A percentile compares a stretch with the other conserved stretches of the same genome.
Evolutionary conservation across 345 rosid species (phyloP).

Genomic region (Noccaea caerulescens): DNA sequence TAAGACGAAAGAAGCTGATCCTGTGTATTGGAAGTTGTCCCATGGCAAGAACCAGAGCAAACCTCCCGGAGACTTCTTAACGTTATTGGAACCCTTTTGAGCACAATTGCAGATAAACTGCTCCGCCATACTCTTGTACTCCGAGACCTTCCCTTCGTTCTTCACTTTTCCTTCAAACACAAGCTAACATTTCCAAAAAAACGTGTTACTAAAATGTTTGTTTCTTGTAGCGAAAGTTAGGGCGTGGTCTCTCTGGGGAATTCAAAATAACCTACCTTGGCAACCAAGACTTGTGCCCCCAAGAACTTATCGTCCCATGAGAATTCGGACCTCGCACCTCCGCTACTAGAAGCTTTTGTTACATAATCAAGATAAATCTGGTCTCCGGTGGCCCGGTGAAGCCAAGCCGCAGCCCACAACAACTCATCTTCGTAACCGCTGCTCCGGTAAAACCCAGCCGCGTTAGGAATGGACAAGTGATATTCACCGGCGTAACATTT

Average conservation of each 20-base stretch:
- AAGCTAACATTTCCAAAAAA: conserved; percentile 52
- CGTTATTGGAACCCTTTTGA: conserved; percentile 68
- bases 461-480: conserved; percentile 45
- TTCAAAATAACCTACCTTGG: conserved; percentile 59
- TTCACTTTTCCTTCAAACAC: conserved; percentile 56
- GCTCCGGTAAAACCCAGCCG: conserved; percentile 51
- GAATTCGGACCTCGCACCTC: conserved; percentile 71
- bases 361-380: conserved; percentile 67
- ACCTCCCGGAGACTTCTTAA: conserved; percentile 57
- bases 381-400: conserved; percentile 76
- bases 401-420: conserved; percentile 97
- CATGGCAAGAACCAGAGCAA: conserved; percentile 60
- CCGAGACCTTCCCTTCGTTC: conserved; percentile 47
- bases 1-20: conserved; percentile 53
- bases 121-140: conserved; percentile 88
- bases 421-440: conserved; percentile 75
- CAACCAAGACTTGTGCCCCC: conserved; percentile 84
- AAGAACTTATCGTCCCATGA: conserved; percentile 95
- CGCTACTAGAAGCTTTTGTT: conserved; percentile 60
- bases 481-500: conserved; percentile 43
- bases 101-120: conserved; percentile 83
- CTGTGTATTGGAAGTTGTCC: conserved; percentile 59
- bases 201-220: neutral
- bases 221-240: neutral
- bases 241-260: neutral